Conservation (phyloP, 495 filamentous ascomycete species). For the Penicillium psychrofluorescens region DNA sequence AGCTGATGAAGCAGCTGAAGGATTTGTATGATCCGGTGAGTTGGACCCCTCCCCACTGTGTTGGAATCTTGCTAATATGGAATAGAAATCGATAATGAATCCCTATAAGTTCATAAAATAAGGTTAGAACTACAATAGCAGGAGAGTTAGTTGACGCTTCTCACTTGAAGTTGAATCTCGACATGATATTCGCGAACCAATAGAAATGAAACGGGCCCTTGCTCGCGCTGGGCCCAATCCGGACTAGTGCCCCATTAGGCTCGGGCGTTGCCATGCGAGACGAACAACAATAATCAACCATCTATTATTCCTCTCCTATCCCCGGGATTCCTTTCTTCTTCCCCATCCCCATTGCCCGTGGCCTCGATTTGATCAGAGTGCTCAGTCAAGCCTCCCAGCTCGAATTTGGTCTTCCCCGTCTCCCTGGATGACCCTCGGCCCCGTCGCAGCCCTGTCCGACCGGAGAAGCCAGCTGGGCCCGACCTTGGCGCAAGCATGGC, state of each 20-base stretch:
- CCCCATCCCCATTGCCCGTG: too few species aligned
- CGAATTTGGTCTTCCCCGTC: constrained; percentile 2
- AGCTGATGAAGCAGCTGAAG: constrained; percentile 92
- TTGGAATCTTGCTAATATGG: constrained; percentile 13
- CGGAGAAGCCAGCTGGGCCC: constrained; percentile 10
- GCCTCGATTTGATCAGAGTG: background rate
- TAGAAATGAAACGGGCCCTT: constrained; percentile 1
- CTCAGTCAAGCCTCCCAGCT: background rate
- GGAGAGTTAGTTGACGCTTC: too few species aligned
- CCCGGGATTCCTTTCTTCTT: background rate
- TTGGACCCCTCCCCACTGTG: constrained; percentile 7
- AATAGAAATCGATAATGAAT: constrained; percentile 87
- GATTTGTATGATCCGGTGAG: constrained; percentile 83
- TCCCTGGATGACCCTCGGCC: constrained; percentile 13
- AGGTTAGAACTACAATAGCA: too few species aligned
- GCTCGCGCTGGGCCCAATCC: background rate
- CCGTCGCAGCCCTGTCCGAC: constrained; percentile 9
- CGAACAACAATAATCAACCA: too few species aligned
- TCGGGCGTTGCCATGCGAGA: constrained; percentile 32
- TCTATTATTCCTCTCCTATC: too few species aligned
- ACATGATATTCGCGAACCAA: too few species aligned
- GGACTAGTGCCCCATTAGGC: constrained; percentile 14
- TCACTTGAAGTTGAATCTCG: too few species aligned
- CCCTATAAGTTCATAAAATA: constrained; percentile 48
- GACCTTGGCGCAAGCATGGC: constrained; percentile 29